Evolutionary conservation across 768 basidiomycete species (phyloP).

Genomic region (Boletus fagicola): DNA sequence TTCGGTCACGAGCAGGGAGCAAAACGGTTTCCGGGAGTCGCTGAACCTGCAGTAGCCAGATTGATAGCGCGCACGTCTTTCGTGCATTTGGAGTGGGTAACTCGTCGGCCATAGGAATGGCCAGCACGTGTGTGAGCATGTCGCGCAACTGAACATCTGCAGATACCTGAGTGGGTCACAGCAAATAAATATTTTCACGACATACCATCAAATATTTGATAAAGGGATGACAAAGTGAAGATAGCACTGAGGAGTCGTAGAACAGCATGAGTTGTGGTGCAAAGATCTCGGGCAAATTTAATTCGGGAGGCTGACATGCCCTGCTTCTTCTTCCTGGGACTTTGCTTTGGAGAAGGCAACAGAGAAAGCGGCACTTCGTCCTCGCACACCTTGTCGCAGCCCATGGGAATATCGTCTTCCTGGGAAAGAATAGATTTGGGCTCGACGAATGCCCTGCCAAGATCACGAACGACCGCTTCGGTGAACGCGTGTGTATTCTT

Average conservation of each 20-base stretch:
- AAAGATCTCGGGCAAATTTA: slow-evolving; percentile 77
- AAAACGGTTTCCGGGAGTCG: slow-evolving; percentile 64
- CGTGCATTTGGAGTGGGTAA: slow-evolving; percentile 81
- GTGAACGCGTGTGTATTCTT: slow-evolving; percentile 52
- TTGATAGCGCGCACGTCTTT: slow-evolving; percentile 79
- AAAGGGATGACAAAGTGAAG: slow-evolving; percentile 59
- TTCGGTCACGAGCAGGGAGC: slow-evolving; percentile 59
- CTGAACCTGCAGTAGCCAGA: slow-evolving; percentile 71
- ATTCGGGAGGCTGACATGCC: slow-evolving; percentile 78
- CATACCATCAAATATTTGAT: slow-evolving; percentile 61
- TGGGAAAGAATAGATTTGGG: slow-evolving; percentile 36
- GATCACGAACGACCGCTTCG: slow-evolving; percentile 62
- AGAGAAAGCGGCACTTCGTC: slow-evolving; percentile 31
- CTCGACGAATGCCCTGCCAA: slow-evolving; percentile 62
- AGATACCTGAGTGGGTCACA: slow-evolving; percentile 5
- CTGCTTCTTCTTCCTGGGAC: slow-evolving; percentile 52
- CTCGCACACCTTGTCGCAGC: slow-evolving; percentile 22
- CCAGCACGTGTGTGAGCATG: slow-evolving; percentile 62
- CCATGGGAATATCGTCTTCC: slow-evolving; percentile 25
- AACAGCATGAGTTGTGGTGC: slow-evolving; percentile 67
- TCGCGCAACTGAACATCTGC: slow-evolving; percentile 57
- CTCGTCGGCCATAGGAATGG: slow-evolving; percentile 66
- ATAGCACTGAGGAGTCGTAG: slow-evolving; percentile 62
- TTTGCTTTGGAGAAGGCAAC: slow-evolving; percentile 69
- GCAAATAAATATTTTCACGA: slow-evolving; percentile 9